Conservation (phyloP, 352 stramenopile genomes). For the Pythium aquatile region DNA sequence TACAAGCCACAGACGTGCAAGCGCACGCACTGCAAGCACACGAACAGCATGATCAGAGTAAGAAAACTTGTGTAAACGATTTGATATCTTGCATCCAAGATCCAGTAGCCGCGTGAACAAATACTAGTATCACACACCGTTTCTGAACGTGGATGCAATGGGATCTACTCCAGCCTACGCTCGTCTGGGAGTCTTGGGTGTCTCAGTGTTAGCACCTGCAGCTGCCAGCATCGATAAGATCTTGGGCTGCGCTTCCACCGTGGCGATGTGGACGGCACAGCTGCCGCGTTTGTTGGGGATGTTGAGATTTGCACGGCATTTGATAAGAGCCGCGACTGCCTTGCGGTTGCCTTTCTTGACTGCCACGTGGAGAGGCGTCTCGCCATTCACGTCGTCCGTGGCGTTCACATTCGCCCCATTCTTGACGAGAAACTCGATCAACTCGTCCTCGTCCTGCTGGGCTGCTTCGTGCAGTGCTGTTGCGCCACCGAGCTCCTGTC, state of each 20-base stretch:
- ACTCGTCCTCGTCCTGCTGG: slow-evolving; percentile 20
- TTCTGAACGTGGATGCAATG: not conserved
- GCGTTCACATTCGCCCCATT: slow-evolving; percentile 19
- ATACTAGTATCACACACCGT: not conserved
- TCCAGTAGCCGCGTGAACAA: not conserved
- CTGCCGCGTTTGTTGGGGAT: slow-evolving; percentile 19
- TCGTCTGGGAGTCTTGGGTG: not conserved
- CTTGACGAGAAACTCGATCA: slow-evolving; percentile 19
- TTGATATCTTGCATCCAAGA: not conserved
- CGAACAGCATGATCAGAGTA: too few relatives aligned
- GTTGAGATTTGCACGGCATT: slow-evolving; percentile 11
- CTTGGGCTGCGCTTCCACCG: slow-evolving; percentile 11
- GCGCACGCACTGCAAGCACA: too few relatives aligned
- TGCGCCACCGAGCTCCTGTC: not conserved
- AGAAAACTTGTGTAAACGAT: too few relatives aligned
- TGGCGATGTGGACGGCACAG: slow-evolving; percentile 21
- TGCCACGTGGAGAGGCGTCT: slow-evolving; percentile 30
- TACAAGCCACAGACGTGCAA: too few relatives aligned
- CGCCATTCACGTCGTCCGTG: not conserved
- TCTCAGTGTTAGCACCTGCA: slow-evolving; percentile 4
- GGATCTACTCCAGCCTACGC: not conserved
- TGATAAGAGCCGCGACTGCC: slow-evolving; percentile 17
- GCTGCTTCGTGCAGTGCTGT: slow-evolving; percentile 26
- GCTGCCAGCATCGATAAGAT: slow-evolving; percentile 15
- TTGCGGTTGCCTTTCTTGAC: slow-evolving; percentile 20